Conservation (phyloP, 371 early-diverging fungal species). For the Apophysomyces elegans region DNA sequence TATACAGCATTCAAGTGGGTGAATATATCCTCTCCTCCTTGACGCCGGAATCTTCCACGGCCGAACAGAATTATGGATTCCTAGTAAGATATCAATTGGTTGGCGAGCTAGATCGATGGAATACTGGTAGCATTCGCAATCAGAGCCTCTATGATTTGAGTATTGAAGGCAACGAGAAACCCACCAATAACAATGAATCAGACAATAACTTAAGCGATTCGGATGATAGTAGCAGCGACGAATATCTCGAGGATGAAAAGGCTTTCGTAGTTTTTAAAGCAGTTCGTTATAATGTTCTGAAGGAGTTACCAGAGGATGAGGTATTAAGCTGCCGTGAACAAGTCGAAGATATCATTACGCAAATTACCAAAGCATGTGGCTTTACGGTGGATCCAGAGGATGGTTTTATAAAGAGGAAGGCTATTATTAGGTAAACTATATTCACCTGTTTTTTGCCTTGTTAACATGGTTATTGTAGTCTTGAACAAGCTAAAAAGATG, state of each 20-base stretch:
- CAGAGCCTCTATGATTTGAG: conserved; percentile 37
- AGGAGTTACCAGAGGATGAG: conserved; percentile 40
- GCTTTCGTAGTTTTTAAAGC: conserved; percentile 41
- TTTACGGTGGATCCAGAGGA: conserved; percentile 26
- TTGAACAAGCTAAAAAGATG: conserved; percentile 49
- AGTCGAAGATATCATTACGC: conserved; percentile 34
- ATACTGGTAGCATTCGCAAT: conserved; percentile 65
- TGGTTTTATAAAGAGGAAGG: conserved; percentile 26
- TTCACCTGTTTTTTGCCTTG: not conserved
- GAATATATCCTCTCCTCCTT: conserved; percentile 57
- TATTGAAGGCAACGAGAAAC: conserved; percentile 16
- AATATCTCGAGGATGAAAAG: conserved; percentile 8
- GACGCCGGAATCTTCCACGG: conserved; percentile 39
- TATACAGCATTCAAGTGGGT: conserved; percentile 64
- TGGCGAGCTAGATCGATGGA: conserved; percentile 60
- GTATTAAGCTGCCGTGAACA: conserved; percentile 42
- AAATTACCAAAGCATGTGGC: conserved; percentile 31
- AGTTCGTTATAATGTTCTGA: conserved; percentile 46
- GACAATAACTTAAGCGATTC: conserved; percentile 1
- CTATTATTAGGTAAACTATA: conserved; percentile 41
- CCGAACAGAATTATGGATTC: conserved; percentile 65
- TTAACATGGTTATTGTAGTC: conserved; percentile 14
- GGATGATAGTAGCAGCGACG: not conserved
- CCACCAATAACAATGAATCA: conserved; percentile 5
- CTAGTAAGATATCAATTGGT: conserved; percentile 50